A percentile compares a stretch with the other conserved stretches of the same genome.
phyloP scores from a whole-genome alignment of 768 basidiomycete species.

The Boletales sp. region DNA sequence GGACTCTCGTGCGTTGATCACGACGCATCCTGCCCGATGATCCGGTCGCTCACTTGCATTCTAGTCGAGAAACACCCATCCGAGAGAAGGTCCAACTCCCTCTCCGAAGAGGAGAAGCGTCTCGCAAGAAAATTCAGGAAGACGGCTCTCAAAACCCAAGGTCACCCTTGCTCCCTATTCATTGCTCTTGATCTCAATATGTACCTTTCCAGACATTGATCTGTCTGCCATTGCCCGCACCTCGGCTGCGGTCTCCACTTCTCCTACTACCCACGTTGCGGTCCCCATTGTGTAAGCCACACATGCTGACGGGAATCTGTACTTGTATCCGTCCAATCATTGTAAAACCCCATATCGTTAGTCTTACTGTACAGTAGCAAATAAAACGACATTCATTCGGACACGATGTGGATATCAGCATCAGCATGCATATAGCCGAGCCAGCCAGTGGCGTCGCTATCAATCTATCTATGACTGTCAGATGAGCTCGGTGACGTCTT shows the following conservation, averaged over 20 bases:
- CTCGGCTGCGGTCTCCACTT: slow-evolving; percentile 64
- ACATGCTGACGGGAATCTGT: slow-evolving; percentile 6
- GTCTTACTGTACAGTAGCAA: no score
- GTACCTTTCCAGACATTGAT: slow-evolving; percentile 42
- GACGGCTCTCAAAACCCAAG: slow-evolving; percentile 62
- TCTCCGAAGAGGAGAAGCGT: slow-evolving; percentile 64
- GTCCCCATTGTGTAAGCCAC: slow-evolving; percentile 14
- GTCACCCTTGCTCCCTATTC: slow-evolving; percentile 25
- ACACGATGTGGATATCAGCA: no score
- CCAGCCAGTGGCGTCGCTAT: no score
- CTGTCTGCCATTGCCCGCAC: slow-evolving; percentile 81
- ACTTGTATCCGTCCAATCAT: slow-evolving; percentile 15
- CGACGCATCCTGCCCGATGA: background rate
- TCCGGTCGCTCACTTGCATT: slow-evolving; percentile 5
- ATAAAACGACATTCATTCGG: no score
- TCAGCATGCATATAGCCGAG: no score
- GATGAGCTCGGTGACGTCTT: no score
- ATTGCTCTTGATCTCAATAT: slow-evolving; percentile 2
- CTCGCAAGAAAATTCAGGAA: slow-evolving; percentile 67
- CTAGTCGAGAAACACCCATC: slow-evolving; percentile 28
- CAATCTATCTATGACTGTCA: no score
- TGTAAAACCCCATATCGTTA: background rate
- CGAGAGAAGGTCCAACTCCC: slow-evolving; percentile 38
- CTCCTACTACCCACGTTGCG: slow-evolving; percentile 33
- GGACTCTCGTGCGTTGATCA: slow-evolving; percentile 17